Evolutionary conservation across 2,329 filamentous ascomycete species (phyloP).

Genomic region (Cladobotryum protrusum): DNA sequence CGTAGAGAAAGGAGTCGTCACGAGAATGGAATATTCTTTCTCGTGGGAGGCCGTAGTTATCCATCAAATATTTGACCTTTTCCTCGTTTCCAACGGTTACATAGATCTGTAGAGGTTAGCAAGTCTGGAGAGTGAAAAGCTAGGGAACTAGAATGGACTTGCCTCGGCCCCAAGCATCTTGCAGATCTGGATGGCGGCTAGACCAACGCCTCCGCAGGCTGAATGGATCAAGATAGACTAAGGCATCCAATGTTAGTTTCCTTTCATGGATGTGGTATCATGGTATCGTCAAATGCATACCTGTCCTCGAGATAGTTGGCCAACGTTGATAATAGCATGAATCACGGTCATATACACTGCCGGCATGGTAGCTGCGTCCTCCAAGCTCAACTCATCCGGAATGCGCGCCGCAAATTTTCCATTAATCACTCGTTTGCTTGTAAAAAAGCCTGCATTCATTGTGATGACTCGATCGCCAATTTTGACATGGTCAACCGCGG

Average conservation of each 20-base stretch:
- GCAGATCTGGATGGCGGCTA: conserved; percentile 4
- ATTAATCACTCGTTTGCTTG: neutral
- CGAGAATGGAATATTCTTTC: conserved; percentile 29
- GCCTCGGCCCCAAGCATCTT: conserved; percentile 14
- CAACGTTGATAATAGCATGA: neutral
- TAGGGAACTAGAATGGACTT: no score
- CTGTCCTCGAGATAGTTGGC: neutral
- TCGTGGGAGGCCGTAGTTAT: conserved; percentile 23
- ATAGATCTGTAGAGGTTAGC: conserved; percentile 13
- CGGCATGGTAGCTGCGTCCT: neutral
- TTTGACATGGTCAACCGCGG: neutral
- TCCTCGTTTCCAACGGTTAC: conserved; percentile 28
- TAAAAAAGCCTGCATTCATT: neutral
- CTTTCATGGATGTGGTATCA: no score
- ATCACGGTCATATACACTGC: neutral
- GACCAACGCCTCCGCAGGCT: conserved; percentile 7
- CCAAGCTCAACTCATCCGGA: neutral
- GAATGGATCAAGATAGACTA: conserved; percentile 8
- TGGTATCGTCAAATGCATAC: neutral
- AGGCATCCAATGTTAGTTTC: conserved; percentile 16
- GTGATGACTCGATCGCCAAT: neutral
- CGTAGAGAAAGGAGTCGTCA: conserved; percentile 25
- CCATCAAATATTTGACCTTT: conserved; percentile 28
- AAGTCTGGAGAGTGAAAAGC: no score
- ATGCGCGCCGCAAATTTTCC: neutral